Evolutionary conservation across 768 basidiomycete species (phyloP).

Genomic region (Amanita phalloides): DNA sequence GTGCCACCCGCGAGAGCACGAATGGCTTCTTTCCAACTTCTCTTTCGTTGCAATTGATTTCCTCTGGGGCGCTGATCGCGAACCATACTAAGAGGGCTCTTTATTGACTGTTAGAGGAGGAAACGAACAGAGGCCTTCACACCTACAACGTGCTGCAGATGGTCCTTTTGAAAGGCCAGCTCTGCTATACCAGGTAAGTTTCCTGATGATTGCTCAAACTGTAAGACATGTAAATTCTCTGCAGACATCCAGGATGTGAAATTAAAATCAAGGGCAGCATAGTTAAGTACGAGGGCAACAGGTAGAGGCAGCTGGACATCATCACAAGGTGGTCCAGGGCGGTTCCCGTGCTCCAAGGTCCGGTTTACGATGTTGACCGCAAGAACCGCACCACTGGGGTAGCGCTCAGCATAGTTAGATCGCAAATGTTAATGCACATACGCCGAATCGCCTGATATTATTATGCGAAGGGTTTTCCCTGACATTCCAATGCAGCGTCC

Average conservation of each 20-base stretch:
- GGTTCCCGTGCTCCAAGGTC: conserved; percentile 58
- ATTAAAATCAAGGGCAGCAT: conserved; percentile 93
- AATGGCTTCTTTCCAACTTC: conserved; percentile 52
- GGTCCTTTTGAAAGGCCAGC: conserved; percentile 73
- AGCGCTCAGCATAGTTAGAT: conserved; percentile 6
- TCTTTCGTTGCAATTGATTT: conserved; percentile 40
- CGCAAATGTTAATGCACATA: conserved; percentile 31
- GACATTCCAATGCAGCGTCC: conserved; percentile 83
- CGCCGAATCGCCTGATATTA: conserved; percentile 96
- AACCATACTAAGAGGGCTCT: conserved; percentile 88
- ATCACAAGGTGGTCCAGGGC: conserved; percentile 19
- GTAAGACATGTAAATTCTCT: conserved; percentile 70
- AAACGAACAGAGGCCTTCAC: background rate
- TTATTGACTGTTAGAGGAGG: conserved; percentile 3
- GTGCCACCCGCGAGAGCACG: conserved; percentile 33
- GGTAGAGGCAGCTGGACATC: conserved; percentile 52
- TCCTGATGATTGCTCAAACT: conserved; percentile 79
- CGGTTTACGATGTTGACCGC: conserved; percentile 78
- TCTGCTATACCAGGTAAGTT: conserved; percentile 66
- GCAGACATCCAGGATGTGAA: conserved; percentile 96
- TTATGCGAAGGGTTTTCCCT: conserved; percentile 65
- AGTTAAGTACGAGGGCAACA: conserved; percentile 76
- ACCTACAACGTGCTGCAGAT: conserved; percentile 65
- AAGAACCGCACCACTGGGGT: conserved; percentile 73
- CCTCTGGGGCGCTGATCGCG: conserved; percentile 45